These are phyloP conservation scores for Colletotrichum sp. DNA, from an alignment of 2,329 filamentous ascomycete genomes.

Conservation along the genomic window DNA sequence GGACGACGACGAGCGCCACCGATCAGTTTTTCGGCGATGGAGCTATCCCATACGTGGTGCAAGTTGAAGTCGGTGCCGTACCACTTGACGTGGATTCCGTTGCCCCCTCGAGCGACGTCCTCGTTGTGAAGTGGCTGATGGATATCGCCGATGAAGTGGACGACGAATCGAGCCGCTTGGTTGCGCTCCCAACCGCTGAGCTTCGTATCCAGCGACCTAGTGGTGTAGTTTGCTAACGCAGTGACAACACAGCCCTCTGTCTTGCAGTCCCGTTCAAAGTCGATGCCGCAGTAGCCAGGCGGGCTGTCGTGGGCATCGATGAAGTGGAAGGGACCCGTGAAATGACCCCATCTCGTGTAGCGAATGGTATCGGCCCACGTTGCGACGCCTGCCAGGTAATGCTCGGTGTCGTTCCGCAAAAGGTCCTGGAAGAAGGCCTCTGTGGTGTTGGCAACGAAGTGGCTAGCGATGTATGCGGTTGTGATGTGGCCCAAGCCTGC, in stretches of 20 bases:
- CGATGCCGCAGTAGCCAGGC: constrained; percentile 60
- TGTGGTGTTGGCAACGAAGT: constrained; percentile 63
- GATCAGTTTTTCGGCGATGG: constrained; percentile 69
- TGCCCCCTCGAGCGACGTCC: constrained; percentile 68
- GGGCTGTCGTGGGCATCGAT: constrained; percentile 72
- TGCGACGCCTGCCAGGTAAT: constrained; percentile 68
- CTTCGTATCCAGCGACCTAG: constrained; percentile 51
- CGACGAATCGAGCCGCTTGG: constrained; percentile 69
- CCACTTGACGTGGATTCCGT: constrained; percentile 70
- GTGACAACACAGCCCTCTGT: constrained; percentile 65
- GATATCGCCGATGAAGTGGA: constrained; percentile 74
- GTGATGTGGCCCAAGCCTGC: constrained; percentile 69
- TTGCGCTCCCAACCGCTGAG: constrained; percentile 51
- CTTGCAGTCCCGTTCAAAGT: constrained; percentile 67
- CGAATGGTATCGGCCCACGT: constrained; percentile 72
- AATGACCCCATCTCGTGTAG: constrained; percentile 67
- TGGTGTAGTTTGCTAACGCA: constrained; percentile 66
- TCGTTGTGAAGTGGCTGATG: constrained; percentile 74
- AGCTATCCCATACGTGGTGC: constrained; percentile 76
- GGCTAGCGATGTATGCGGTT: constrained; percentile 66
- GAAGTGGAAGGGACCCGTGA: constrained; percentile 69
- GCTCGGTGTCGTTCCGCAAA: constrained; percentile 56
- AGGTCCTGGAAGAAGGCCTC: constrained; percentile 61
- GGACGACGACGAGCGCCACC: constrained; percentile 58
- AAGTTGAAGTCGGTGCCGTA: constrained; percentile 64